phyloP scores from a whole-genome alignment of 2,329 filamentous ascomycete species.

The Penicillium sp. region DNA sequence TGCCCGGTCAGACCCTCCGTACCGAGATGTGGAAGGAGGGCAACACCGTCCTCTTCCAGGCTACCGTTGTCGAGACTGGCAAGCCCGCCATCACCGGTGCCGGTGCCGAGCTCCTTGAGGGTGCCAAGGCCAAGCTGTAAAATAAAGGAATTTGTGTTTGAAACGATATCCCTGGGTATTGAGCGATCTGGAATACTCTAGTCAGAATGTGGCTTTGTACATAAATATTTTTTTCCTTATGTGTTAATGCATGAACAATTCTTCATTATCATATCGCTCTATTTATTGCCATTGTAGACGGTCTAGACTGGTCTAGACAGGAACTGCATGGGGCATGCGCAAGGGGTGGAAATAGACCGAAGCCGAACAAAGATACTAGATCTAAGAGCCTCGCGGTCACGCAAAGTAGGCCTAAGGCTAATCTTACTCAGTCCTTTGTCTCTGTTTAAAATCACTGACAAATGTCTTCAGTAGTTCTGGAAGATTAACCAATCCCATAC shows the following conservation, averaged over 20 bases:
- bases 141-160: slow-evolving; percentile 19
- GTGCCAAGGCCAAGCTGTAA: slow-evolving; percentile 54
- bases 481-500: background rate
- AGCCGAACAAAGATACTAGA: background rate
- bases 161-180: slow-evolving; percentile 19
- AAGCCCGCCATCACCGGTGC: slow-evolving; percentile 82
- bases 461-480: background rate
- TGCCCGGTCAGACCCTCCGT: slow-evolving; percentile 84
- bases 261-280: background rate
- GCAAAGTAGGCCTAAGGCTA: background rate
- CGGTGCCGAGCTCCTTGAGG: slow-evolving; percentile 69
- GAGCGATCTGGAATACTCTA: slow-evolving; percentile 12
- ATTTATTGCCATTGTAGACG: background rate
- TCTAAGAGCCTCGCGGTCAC: background rate
- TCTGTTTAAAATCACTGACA: background rate
- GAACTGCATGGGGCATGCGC: background rate
- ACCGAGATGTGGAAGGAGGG: slow-evolving; percentile 96
- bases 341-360: background rate
- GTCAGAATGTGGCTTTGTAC: slow-evolving; percentile 22
- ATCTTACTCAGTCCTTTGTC: background rate
- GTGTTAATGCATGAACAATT: background rate
- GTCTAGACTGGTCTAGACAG: background rate
- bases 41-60: slow-evolving; percentile 77
- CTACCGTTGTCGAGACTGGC: slow-evolving; percentile 87
- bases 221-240: slow-evolving; percentile 8